A percentile compares a stretch with the other conserved stretches of the same genome.
Evolutionary conservation across 371 early-diverging fungal species (phyloP).

Genomic region (Batkoa obscura): DNA sequence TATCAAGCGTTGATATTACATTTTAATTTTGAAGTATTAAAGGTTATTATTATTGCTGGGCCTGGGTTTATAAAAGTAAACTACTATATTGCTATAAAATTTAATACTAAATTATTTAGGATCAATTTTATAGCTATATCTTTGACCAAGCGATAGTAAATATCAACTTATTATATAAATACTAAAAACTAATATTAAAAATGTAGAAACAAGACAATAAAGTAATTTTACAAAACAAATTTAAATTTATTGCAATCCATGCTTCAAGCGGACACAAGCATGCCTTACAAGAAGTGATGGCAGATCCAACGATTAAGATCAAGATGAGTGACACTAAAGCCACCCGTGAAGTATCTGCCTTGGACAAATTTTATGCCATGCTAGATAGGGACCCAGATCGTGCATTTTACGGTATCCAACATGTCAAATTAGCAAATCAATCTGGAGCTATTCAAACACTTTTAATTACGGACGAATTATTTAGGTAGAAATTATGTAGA

Average conservation of each 20-base stretch:
- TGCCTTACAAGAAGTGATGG: constrained; percentile 79
- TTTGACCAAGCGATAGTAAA: constrained; percentile 61
- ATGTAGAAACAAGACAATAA: constrained; percentile 58
- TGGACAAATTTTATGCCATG: constrained; percentile 76
- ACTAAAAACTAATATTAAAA: background rate
- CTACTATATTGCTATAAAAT: background rate
- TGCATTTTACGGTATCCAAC: constrained; percentile 77
- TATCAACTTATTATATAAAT: background rate
- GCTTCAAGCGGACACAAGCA: constrained; percentile 91
- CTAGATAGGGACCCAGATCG: constrained; percentile 72
- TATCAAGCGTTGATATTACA: constrained; percentile 68
- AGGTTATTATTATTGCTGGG: constrained; percentile 82
- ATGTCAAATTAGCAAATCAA: constrained; percentile 68
- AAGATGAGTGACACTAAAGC: constrained; percentile 84
- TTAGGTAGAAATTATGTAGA: constrained; percentile 25
- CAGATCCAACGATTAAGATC: constrained; percentile 58
- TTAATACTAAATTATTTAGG: constrained; percentile 24
- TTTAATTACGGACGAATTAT: constrained; percentile 78
- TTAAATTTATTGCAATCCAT: constrained; percentile 76
- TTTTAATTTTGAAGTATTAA: constrained; percentile 72
- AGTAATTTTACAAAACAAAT: constrained; percentile 50
- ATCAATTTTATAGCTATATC: constrained; percentile 66
- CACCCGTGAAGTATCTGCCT: constrained; percentile 56
- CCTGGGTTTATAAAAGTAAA: constrained; percentile 80
- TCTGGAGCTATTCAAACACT: constrained; percentile 68